These are phyloP conservation scores for Phaseolus lunatus DNA, from an alignment of 306 rosid species.

Conservation along the genomic window DNA sequence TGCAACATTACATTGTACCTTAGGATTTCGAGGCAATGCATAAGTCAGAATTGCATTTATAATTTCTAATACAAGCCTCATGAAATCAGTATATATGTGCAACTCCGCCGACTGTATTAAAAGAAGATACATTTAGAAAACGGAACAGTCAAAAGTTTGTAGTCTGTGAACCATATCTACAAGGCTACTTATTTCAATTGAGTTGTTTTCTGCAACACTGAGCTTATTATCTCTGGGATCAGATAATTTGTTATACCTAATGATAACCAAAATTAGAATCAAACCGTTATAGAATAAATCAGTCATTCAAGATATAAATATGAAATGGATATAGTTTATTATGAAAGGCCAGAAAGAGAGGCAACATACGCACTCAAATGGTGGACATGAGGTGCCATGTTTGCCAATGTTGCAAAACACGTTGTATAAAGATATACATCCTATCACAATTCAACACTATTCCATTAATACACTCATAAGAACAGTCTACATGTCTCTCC, in stretches of 20 bases:
- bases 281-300: background rate
- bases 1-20: constrained; percentile 54
- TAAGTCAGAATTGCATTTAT: constrained; percentile 77
- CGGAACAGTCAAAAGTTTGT: background rate
- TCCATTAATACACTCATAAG: background rate
- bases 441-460: constrained; percentile 9
- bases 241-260: constrained; percentile 77
- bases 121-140: constrained; percentile 46
- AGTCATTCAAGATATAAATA: background rate
- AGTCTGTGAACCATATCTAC: constrained; percentile 56
- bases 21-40: constrained; percentile 87
- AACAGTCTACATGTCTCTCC: background rate
- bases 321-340: constrained; percentile 11
- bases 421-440: constrained; percentile 62
- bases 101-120: constrained; percentile 74
- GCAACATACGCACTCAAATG: constrained; percentile 73
- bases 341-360: constrained; percentile 20
- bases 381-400: constrained; percentile 88
- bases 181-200: constrained; percentile 57
- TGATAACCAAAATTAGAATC: constrained; percentile 29
- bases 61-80: constrained; percentile 88
- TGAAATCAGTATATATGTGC: constrained; percentile 82
- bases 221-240: constrained; percentile 61
- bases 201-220: constrained; percentile 51
- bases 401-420: constrained; percentile 83